Base-by-base conservation (phyloP, 805 yeast genomes). In the Scheffersomyces coipomensis region DNA sequence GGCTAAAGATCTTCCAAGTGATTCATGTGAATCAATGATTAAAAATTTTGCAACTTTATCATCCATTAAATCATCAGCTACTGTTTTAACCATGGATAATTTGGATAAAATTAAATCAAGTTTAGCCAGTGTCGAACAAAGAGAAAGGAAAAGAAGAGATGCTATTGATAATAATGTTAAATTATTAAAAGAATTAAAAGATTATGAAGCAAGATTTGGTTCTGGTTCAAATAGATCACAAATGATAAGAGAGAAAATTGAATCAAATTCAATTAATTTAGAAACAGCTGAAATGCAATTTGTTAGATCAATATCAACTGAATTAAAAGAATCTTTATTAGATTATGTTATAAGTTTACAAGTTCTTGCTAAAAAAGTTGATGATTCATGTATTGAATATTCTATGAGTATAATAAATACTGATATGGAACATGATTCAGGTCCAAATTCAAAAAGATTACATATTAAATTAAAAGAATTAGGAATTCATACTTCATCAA, bases 281-380 rank as follows among this genome's bases (percentile, higher is more conserved):
- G 76, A 69, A 39, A 74, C 79, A 17, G 75, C 76, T 5, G 75
- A 75, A 42, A 73, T 66, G 22, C 85, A 80, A 50, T 64, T 71
- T 34, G 59, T 65, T 7, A 64, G 78, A 33, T 64, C 79, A 0
- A 71, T 80, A 17, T 64, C 66, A 32, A 64, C 56, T 19, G 68
- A 70, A 10, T 61, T 80, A 44, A 71, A 66, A 42, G 70, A 67
- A 13, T 58, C 79, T 1, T 51, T 77, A 9, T 54, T 60, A 9
- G 79, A 77, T 33, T 79, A 74, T 48, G 56, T 66, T 15, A 31
- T 39, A 18, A 48, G 60, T 29, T 48, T 71, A 34, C 68, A 61
- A 42, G 44, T 51, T n/a, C 47, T 52, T 12, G 51, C 63, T 3
- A 39, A 55, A 9, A 55, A 52, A n/a, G 39, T 54, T 22, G 52